Base-by-base conservation (phyloP, 768 basidiomycete species). In the Agaricus subrufescens region DNA sequence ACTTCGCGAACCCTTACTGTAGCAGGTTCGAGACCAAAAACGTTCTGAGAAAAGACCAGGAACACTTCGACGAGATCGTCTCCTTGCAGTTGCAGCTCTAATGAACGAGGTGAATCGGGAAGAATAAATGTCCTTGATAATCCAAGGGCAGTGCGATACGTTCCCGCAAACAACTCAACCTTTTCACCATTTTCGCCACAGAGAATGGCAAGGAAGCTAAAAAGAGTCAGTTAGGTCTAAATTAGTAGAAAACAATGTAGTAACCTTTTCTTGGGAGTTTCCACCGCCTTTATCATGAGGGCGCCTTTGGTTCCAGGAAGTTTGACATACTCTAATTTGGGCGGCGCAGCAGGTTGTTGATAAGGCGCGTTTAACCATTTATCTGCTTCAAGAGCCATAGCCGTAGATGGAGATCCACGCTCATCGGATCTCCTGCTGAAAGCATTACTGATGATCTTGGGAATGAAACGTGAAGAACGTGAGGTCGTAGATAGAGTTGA, bases 1-100 rank as follows among this genome's bases (percentile, higher is more conserved):
- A 96, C 93, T 69, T 96, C 94, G 4, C 93, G 85, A n/a, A 96
- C 93, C 27, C 93, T 82, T 19, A 96, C 93, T 0, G 94, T 96
- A 2, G 92, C 92, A 9, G 93, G 93, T 66, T 95, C 93, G 38
- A 95, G 72, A 10, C 94, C 93, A 65, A 95, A 95, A 29, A 95
- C 89, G 60, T 93, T 94, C 67, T 94, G 91, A 2, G 86, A 82
- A 66, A 95, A 95, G 3, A 95, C 89, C 29, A 95, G 78, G 68
- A 94, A 95, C 7, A 95, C 86, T 67, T 95, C 93, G 3, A 94
- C 91, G 2, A 95, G 80, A 63, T 95, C 93, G 65, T 95, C 94
- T 5, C 93, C 93, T 69, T 95, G 93, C 10, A 95, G 74, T 67
- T 95, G 86, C 23, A 95, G 75, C 66, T 94, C 94, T 50, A 95